Evolutionary conservation across 2,329 filamentous ascomycete genomes (phyloP), one percentile per base, ranked within the genome.

Genomic region (Colletotrichum chlorophyti): DNA sequence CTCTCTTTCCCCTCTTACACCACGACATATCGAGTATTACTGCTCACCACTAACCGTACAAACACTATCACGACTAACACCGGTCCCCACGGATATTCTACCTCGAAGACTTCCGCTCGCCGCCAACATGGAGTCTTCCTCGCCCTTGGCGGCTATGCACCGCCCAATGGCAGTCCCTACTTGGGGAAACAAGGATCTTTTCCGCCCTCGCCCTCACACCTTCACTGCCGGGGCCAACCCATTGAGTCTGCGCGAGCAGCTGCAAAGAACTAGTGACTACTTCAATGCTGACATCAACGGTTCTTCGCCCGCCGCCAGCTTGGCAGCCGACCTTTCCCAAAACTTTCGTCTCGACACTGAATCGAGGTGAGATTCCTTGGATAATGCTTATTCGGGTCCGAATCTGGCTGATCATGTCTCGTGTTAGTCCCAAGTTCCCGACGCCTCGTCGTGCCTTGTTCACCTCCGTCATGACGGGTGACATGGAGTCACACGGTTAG

Each of bases 261-360:
- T 87, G 70, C 76, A 84, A 65, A 80, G 83, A 62, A 76, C 82
- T 40, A 79, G 77, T 35, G 93, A 96, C 74, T 97, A 95, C 79
- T 96, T 98, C 79, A 88, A 83, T 68, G 75, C 90, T 67, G 84
- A 89, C 49, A 80, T 91, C 68, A 86, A 87, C 65, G 91, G 92
- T 45, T 96, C 93, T 17, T 99, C 95, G 54, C 95, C 95, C 6
- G 93, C 93, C 31, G 88, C 92, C 49, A 96, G 91, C 70, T 80
- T 99, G 66, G 94, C 93, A 37, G 93, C 93, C 62, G 95, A 99
- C 76, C 83, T 98, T 67, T 97, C 93, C 58, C 93, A 97, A 72
- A 99, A 98, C 79, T 96, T 98, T 73, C 91, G 94, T 72, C 91
- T 98, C 72, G 93, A 97, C 75, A 92, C 77, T 61, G 82, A 86